Evolutionary conservation across 2,329 filamentous ascomycete species (phyloP).

Genomic region (Cordyceps cateniannulata): DNA sequence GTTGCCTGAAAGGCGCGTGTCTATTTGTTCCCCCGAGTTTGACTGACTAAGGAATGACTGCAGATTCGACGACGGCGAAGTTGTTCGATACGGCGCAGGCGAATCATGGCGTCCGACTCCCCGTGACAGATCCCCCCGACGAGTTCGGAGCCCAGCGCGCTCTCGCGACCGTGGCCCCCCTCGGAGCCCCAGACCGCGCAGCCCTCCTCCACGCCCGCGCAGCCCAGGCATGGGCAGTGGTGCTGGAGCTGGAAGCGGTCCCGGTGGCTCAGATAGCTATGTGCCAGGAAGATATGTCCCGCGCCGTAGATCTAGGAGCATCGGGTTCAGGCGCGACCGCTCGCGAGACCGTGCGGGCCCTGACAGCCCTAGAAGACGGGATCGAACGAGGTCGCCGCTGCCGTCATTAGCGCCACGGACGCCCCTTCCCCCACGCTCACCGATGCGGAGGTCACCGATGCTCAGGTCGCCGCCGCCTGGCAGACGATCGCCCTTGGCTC

Average conservation of each 20-base stretch:
- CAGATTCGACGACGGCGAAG: slow-evolving; percentile 56
- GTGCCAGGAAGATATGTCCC: slow-evolving; percentile 38
- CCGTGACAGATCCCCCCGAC: slow-evolving; percentile 26
- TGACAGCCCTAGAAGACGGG: slow-evolving; percentile 29
- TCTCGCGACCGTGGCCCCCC: slow-evolving; percentile 20
- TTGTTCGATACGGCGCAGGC: slow-evolving; percentile 54
- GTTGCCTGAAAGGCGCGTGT: neutral
- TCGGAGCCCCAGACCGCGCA: slow-evolving; percentile 33
- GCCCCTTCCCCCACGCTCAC: slow-evolving; percentile 21
- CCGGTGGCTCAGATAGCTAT: slow-evolving; percentile 37
- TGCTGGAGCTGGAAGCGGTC: neutral
- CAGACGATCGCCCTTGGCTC: slow-evolving; percentile 4
- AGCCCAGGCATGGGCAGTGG: slow-evolving; percentile 1
- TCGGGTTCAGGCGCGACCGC: slow-evolving; percentile 34
- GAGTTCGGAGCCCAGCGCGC: slow-evolving; percentile 27
- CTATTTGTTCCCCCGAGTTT: neutral
- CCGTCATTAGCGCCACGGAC: neutral
- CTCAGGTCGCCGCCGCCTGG: slow-evolving; percentile 16
- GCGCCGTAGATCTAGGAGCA: slow-evolving; percentile 36
- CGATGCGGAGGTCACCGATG: slow-evolving; percentile 17
- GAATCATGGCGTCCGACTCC: slow-evolving; percentile 56
- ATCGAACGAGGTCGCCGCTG: slow-evolving; percentile 30
- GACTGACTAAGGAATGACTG: neutral
- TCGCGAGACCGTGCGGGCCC: slow-evolving; percentile 29
- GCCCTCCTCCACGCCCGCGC: slow-evolving; percentile 20